A percentile compares a stretch with the other conserved stretches of the same genome.
These are phyloP conservation scores for Pseudogymnoascus sp. DNA, from an alignment of 2,329 filamentous ascomycete species.

Conservation along the genomic window DNA sequence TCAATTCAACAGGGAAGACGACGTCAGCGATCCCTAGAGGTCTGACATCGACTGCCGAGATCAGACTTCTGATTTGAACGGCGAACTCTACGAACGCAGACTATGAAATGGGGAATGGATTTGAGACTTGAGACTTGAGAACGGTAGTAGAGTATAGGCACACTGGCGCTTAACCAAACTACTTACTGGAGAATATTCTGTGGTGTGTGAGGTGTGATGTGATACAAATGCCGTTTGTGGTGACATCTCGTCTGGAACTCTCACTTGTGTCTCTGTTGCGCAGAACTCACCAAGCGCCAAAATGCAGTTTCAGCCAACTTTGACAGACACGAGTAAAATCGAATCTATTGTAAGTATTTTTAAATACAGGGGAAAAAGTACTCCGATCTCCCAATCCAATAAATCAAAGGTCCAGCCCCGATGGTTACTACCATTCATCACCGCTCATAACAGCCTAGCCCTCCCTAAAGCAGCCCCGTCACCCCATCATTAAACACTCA, in stretches of 20 bases:
- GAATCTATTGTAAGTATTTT: not conserved
- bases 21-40: not conserved
- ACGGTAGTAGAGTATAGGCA: not conserved
- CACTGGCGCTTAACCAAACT: conserved; percentile 2
- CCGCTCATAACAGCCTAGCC: not conserved
- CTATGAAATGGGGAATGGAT: not conserved
- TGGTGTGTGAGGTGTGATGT: not conserved
- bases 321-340: not conserved
- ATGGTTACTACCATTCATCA: not conserved
- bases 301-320: not conserved
- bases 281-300: not conserved
- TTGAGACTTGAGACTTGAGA: too few relatives aligned
- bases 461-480: not conserved
- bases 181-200: not conserved
- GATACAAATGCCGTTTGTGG: not conserved
- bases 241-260: not conserved
- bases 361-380: not conserved
- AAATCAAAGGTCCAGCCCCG: not conserved
- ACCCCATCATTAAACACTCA: conserved; percentile 65
- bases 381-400: not conserved
- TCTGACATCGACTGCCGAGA: not conserved
- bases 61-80: not conserved
- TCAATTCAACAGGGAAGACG: not conserved
- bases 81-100: not conserved
- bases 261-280: not conserved